Evolutionary conservation across 352 stramenopile genomes (phyloP), one percentile per base, ranked within the genome.

Genomic region (Phytopythium montanum): DNA sequence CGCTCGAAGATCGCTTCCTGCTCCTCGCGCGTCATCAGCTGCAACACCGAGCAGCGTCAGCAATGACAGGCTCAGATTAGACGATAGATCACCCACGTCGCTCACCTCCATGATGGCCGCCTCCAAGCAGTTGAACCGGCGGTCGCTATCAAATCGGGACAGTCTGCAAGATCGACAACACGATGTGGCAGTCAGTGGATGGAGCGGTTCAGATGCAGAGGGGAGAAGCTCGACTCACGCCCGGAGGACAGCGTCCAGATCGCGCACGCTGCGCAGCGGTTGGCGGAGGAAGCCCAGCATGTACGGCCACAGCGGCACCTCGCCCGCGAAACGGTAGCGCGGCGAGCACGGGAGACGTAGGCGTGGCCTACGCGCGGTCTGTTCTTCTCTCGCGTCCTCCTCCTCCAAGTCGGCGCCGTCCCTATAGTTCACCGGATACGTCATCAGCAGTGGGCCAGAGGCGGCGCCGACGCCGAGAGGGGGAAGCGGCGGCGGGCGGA

Each of bases 231-330:
- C 6, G 42, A 65, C 67, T 61, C 70, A 90, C 83, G 63, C 31
- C 59, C 86, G 66, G 23, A 91, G 33, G 56, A 72, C 62, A 3
- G 25, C 14, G 2, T 60, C 25, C 19, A 92, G 67, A 13, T 85
- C 79, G 0, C 61, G 46, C 1, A 68, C 54, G 28, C 70, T 68
- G 2, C 23, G 56, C 38, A 88, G 87, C 3, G 81, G 81, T 19
- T 70, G 57, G 3, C 60, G 60, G 39, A 93, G 31, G 25, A 76
- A 74, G 9, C 70, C 70, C 14, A 84, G 64, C 36, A 81, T 60
- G 54, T 91, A 93, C 4, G 84, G 84, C 84, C 84, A 93, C n/a
- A 87, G 42, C 42, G 84, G 84, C 44, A 93, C 74, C 34, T 70
- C 31, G 4, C 68, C 54, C 41, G 60, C 42, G 25, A 68, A 79